These are phyloP conservation scores for Moricandia moricandioides DNA, from an alignment of 345 rosid species.

Conservation along the genomic window DNA sequence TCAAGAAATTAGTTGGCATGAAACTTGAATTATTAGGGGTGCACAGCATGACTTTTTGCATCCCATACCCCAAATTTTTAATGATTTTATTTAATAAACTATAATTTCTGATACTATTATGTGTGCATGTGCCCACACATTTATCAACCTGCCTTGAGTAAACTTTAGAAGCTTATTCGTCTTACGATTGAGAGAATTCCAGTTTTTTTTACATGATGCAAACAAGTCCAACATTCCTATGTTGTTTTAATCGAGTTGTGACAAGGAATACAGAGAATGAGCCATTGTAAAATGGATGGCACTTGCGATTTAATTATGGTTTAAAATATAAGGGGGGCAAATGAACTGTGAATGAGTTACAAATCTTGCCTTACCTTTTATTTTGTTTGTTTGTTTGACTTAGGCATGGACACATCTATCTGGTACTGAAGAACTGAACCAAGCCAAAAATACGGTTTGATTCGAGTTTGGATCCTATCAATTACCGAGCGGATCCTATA, in stretches of 20 bases:
- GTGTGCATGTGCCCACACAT: background rate
- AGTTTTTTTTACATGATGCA: background rate
- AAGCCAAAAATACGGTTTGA: too few relatives aligned
- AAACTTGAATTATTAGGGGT: background rate
- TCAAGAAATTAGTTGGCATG: background rate
- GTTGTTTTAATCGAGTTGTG: background rate
- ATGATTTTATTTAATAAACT: background rate
- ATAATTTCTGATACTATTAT: background rate
- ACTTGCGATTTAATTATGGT: background rate
- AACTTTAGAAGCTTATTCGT: background rate
- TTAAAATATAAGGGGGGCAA: background rate
- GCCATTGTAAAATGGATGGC: background rate
- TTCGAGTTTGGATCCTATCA: too few relatives aligned
- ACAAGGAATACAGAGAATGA: background rate
- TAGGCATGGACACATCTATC: too few relatives aligned
- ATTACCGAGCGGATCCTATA: too few relatives aligned
- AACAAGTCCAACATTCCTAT: background rate
- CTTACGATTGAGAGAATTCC: background rate
- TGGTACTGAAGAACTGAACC: too few relatives aligned
- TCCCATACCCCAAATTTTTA: background rate
- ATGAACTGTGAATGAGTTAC: background rate
- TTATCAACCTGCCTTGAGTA: background rate
- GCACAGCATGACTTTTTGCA: background rate
- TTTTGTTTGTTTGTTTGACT: background rate
- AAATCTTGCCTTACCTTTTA: background rate